Percentiles rank a stretch among this genome's conserved stretches.
Conservation (phyloP, 257 asterid genomes). For the Scutellaria baicalensis region DNA sequence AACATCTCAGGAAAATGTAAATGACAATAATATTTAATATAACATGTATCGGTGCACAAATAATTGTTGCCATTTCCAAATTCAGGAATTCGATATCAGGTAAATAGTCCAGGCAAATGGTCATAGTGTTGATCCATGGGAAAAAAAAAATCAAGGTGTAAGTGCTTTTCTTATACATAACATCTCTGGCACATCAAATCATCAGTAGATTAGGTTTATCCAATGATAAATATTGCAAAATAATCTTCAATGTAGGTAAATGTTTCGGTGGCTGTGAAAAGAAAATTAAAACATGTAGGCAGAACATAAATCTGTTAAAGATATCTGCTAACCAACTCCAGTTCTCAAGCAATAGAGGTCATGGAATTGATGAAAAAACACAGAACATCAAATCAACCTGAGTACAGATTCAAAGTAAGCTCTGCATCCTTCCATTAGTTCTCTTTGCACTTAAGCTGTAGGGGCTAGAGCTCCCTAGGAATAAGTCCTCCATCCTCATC, state of each 20-base stretch:
- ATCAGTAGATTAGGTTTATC: neutral
- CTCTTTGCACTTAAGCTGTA: neutral
- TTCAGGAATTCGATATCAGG: neutral
- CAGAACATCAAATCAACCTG: neutral
- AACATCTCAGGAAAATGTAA: constrained; percentile 1
- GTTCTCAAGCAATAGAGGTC: neutral
- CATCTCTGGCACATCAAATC: constrained; percentile 2
- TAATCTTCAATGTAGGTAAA: neutral
- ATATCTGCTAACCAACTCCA: neutral
- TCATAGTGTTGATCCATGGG: neutral
- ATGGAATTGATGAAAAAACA: neutral
- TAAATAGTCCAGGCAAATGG: neutral
- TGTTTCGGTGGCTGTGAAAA: neutral
- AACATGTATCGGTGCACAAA: neutral
- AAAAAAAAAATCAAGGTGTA: neutral
- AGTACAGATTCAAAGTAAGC: neutral
- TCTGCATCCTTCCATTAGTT: neutral
- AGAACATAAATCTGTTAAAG: neutral
- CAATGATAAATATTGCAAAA: neutral
- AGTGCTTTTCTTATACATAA: neutral
- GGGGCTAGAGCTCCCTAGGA: neutral
- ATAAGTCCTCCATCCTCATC: neutral
- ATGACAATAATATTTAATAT: neutral
- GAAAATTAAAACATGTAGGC: neutral
- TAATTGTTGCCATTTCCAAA: neutral